These are phyloP conservation scores for Triangularia verruculosa DNA, from an alignment of 2,329 filamentous ascomycete species.

Conservation along the genomic window DNA sequence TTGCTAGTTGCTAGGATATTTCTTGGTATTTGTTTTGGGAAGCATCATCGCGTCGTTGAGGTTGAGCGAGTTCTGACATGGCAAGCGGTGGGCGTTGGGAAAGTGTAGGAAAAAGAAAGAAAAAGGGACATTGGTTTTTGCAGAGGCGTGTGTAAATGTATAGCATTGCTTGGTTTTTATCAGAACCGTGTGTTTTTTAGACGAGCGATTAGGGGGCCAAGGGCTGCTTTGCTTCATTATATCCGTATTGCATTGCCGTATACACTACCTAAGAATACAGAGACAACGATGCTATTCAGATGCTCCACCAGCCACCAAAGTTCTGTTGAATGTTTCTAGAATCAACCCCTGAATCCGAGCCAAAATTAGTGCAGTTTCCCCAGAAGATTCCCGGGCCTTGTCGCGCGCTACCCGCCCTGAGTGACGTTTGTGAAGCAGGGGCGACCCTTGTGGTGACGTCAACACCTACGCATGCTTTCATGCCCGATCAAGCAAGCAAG, in stretches of 20 bases:
- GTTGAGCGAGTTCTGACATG: background rate
- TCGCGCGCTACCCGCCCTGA: background rate
- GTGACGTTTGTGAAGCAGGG: background rate
- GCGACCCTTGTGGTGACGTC: background rate
- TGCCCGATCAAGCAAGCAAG: background rate
- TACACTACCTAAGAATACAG: background rate
- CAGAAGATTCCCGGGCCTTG: background rate
- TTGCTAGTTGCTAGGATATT: background rate
- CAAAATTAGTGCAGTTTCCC: background rate
- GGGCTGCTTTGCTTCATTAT: background rate
- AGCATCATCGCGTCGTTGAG: background rate
- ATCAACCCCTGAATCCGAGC: background rate
- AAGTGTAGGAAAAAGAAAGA: background rate
- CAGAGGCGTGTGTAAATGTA: background rate
- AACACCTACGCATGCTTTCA: background rate
- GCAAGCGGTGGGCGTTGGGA: background rate
- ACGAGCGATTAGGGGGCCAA: background rate
- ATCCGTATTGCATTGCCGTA: constrained; percentile 1
- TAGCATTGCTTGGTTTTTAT: background rate
- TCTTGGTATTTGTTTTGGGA: background rate
- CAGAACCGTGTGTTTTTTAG: background rate
- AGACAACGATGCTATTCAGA: background rate
- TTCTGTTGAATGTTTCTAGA: background rate
- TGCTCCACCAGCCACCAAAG: background rate
- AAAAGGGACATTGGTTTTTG: constrained; percentile 6